Evolutionary conservation across 495 filamentous ascomycete species (phyloP).

Genomic region (Aspergillus mulundensis): DNA sequence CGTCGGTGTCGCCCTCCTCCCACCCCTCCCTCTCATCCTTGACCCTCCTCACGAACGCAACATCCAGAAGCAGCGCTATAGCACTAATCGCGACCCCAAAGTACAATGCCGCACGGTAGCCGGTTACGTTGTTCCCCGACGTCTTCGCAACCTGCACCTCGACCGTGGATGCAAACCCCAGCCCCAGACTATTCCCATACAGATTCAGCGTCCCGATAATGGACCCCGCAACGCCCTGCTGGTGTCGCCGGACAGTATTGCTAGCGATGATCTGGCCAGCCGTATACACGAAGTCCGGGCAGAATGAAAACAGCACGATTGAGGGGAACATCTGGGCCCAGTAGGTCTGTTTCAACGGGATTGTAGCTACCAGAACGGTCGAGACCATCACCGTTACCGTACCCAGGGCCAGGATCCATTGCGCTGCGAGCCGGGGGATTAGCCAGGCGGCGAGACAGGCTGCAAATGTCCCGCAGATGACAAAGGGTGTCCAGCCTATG

Average conservation of each 20-base stretch:
- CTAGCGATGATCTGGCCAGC: conserved; percentile 53
- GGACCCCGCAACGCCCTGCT: conserved; percentile 49
- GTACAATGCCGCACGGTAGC: conserved; percentile 41
- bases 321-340: conserved; percentile 51
- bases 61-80: conserved; percentile 35
- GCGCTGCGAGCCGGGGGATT: conserved; percentile 44
- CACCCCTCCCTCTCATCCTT: conserved; percentile 44
- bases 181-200: conserved; percentile 45
- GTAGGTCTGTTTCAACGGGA: conserved; percentile 46
- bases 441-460: conserved; percentile 46
- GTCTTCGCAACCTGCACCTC: conserved; percentile 30
- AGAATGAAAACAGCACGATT: conserved; percentile 40
- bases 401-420: conserved; percentile 50
- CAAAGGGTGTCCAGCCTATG: conserved; percentile 41
- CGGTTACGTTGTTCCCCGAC: conserved; percentile 19
- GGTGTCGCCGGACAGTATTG: conserved; percentile 42
- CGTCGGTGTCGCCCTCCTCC: conserved; percentile 25
- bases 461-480: conserved; percentile 34
- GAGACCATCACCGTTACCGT: conserved; percentile 33
- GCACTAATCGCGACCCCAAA: conserved; percentile 42
- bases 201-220: conserved; percentile 44
- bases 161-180: conserved; percentile 50
- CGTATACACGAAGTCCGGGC: conserved; percentile 49
- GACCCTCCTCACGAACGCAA: conserved; percentile 35
- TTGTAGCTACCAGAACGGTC: conserved; percentile 42